Evolutionary conservation across 768 basidiomycete species (phyloP).

Genomic region (Pluteus cervinus): DNA sequence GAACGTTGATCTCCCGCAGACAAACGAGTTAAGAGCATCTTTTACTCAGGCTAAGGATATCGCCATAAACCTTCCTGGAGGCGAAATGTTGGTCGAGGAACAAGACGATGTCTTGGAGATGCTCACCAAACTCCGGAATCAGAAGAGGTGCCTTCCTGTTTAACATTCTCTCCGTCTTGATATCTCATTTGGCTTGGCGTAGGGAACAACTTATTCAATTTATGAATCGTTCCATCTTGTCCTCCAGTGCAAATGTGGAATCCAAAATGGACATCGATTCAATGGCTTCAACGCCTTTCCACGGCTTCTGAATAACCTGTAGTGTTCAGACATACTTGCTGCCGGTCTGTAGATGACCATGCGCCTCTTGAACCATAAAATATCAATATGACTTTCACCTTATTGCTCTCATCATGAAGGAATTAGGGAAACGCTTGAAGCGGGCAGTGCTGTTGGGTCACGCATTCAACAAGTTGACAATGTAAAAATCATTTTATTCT

Average conservation of each 20-base stretch:
- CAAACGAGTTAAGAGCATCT: slow-evolving; percentile 62
- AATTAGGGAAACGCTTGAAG: no score
- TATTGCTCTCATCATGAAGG: no score
- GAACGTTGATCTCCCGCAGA: slow-evolving; percentile 30
- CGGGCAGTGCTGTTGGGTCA: no score
- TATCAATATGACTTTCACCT: no score
- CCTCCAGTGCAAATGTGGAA: slow-evolving; percentile 18
- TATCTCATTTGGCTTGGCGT: slow-evolving; percentile 2
- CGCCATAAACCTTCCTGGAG: slow-evolving; percentile 58
- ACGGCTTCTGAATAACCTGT: no score
- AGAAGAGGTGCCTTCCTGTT: slow-evolving; percentile 45
- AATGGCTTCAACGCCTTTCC: slow-evolving; percentile 64
- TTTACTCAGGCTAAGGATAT: slow-evolving; percentile 55
- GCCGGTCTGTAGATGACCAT: no score
- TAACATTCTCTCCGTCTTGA: not conserved
- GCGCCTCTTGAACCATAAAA: no score
- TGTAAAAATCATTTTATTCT: no score
- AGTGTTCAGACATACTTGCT: no score
- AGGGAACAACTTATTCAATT: slow-evolving; percentile 56
- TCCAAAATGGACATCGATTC: slow-evolving; percentile 71
- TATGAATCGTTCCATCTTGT: slow-evolving; percentile 29
- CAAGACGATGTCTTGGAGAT: slow-evolving; percentile 69
- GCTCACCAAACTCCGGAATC: slow-evolving; percentile 56
- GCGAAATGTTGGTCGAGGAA: slow-evolving; percentile 61
- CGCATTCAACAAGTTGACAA: no score